phyloP scores from a whole-genome alignment of 2,329 filamentous ascomycete species.

The Teratosphaeria viscida region DNA sequence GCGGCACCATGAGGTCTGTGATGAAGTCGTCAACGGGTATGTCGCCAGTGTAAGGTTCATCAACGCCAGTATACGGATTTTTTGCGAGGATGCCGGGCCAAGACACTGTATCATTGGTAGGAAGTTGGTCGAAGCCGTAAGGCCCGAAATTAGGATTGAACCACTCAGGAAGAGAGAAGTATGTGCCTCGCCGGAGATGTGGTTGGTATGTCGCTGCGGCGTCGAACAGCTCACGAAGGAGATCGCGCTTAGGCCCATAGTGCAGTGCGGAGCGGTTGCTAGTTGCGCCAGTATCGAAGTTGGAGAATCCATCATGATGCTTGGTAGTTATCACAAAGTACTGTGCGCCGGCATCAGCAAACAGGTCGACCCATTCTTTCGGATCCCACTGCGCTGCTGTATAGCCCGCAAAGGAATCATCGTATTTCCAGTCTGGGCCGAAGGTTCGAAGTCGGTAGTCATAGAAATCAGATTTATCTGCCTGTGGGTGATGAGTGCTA shows the following conservation, averaged over 20 bases:
- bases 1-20: constrained; percentile 31
- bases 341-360: constrained; percentile 42
- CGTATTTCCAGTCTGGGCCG: constrained; percentile 43
- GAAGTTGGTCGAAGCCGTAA: constrained; percentile 28
- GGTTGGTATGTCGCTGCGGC: constrained; percentile 35
- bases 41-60: constrained; percentile 35
- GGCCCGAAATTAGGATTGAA: constrained; percentile 34
- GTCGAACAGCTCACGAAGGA: constrained; percentile 34
- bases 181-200: constrained; percentile 33
- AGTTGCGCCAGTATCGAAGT: constrained; percentile 34
- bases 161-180: constrained; percentile 39
- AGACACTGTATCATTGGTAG: not conserved
- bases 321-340: constrained; percentile 38
- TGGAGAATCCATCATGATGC: constrained; percentile 38
- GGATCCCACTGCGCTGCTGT: constrained; percentile 41
- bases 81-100: constrained; percentile 34
- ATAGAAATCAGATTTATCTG: constrained; percentile 33
- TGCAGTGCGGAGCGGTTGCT: constrained; percentile 33
- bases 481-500: not conserved
- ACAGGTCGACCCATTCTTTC: constrained; percentile 45
- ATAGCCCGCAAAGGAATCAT: constrained; percentile 47
- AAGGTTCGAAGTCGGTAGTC: constrained; percentile 41
- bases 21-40: constrained; percentile 33
- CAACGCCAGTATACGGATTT: constrained; percentile 35
- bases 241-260: constrained; percentile 31